Conservation (phyloP, 495 filamentous ascomycete species). For the Bryoglossum gracile region DNA sequence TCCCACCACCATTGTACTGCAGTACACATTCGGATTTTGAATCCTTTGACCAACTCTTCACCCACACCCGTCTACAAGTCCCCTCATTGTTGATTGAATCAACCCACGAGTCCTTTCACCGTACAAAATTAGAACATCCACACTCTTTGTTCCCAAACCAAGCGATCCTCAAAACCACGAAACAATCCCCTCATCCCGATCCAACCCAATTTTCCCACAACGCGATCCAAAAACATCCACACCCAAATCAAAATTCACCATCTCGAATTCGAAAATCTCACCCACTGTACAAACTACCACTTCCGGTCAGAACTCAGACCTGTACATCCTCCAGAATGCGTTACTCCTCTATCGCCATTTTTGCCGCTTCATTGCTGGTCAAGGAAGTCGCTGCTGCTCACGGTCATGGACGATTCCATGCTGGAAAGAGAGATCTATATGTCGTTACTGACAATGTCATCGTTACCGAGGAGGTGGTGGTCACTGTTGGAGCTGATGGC, state of each 20-base stretch:
- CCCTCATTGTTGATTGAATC: slow-evolving; percentile 8
- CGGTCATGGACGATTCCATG: slow-evolving; percentile 11
- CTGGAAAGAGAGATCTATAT: slow-evolving; percentile 12
- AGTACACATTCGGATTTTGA: not conserved
- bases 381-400: slow-evolving; percentile 22
- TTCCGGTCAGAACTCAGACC: not conserved
- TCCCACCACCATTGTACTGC: slow-evolving; percentile 1
- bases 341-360: slow-evolving; percentile 11
- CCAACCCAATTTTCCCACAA: no score
- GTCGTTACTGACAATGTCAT: slow-evolving; percentile 16
- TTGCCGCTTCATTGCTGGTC: slow-evolving; percentile 25
- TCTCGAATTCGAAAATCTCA: not conserved
- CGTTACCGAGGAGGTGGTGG: slow-evolving; percentile 12
- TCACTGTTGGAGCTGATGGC: slow-evolving; percentile 16
- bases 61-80: not conserved
- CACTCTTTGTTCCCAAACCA: not conserved
- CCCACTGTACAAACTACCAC: not conserved
- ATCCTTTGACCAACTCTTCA: no score
- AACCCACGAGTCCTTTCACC: slow-evolving; percentile 1
- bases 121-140: not conserved
- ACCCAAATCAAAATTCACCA: no score
- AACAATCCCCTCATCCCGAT: not conserved
- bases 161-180: not conserved
- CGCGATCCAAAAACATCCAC: no score
- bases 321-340: slow-evolving; percentile 13